A percentile compares a stretch with the other conserved stretches of the same genome.
Evolutionary conservation across 2,329 filamentous ascomycete genomes (phyloP).

Genomic region (Fusarium verticillioides): DNA sequence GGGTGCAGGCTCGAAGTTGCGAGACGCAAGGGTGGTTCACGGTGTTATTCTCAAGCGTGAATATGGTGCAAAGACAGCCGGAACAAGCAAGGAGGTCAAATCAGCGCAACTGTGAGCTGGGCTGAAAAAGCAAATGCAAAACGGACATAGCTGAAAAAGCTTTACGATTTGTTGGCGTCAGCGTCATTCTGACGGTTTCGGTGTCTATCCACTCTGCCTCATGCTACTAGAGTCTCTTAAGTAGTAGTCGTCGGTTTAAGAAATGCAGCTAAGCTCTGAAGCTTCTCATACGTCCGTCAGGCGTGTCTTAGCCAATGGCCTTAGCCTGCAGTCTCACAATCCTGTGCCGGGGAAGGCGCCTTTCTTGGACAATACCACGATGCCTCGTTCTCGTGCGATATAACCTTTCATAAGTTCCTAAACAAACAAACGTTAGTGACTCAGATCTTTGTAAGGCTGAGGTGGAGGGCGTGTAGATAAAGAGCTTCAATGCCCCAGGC

Average conservation of each 20-base stretch:
- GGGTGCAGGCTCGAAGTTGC: conserved; percentile 17
- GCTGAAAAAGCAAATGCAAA: conserved; percentile 24
- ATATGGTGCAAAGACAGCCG: conserved; percentile 35
- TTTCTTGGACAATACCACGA: conserved; percentile 91
- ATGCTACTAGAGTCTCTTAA: conserved; percentile 14
- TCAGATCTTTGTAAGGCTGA: conserved; percentile 45
- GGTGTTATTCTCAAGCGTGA: conserved; percentile 40
- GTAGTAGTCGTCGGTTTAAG: conserved; percentile 12
- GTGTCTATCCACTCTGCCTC: conserved; percentile 12
- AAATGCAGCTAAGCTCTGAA: conserved; percentile 11
- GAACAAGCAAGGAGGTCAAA: conserved; percentile 5
- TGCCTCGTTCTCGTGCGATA: conserved; percentile 88
- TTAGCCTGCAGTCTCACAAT: conserved; percentile 52
- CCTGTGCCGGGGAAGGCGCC: conserved; percentile 95
- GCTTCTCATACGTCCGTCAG: conserved; percentile 18
- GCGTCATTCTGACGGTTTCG: conserved; percentile 30
- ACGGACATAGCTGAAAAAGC: conserved; percentile 15
- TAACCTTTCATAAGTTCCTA: conserved; percentile 98
- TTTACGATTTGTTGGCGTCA: conserved; percentile 39
- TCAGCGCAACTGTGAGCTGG: conserved; percentile 2
- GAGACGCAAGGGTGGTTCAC: conserved; percentile 40
- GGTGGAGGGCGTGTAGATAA: conserved; percentile 34
- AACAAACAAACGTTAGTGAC: conserved; percentile 47
- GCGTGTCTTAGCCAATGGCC: conserved; percentile 12
- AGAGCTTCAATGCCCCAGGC: conserved; percentile 37